Evolutionary conservation across 208 protist species (phyloP).

Genomic region (Trichomonas gallinae): DNA sequence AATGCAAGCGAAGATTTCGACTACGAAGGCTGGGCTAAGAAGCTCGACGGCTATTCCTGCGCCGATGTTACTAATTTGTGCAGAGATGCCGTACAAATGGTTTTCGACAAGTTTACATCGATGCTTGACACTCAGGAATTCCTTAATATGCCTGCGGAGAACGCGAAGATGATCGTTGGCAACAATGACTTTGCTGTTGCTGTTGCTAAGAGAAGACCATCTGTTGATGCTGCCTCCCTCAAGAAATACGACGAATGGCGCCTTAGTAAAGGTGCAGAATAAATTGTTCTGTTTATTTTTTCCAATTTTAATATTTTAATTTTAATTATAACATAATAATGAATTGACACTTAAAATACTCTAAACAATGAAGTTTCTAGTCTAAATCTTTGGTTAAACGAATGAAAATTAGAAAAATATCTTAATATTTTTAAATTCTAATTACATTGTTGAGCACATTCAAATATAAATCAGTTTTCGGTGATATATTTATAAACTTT

Average conservation of each 20-base stretch:
- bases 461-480: too few relatives aligned
- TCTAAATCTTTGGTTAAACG: too few relatives aligned
- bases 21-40: background rate
- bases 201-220: background rate
- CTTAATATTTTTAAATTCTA: too few relatives aligned
- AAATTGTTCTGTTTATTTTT: background rate
- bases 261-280: background rate
- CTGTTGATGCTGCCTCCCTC: background rate
- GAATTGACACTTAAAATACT: too few relatives aligned
- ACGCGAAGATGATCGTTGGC: background rate
- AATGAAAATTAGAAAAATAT: too few relatives aligned
- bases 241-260: slow-evolving; percentile 13
- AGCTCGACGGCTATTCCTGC: slow-evolving; percentile 50
- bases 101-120: background rate
- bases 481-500: too few relatives aligned
- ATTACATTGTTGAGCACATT: too few relatives aligned
- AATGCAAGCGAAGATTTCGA: background rate
- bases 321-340: too few relatives aligned
- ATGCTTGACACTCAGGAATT: background rate
- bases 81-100: slow-evolving; percentile 50
- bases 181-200: background rate
- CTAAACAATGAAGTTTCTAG: too few relatives aligned
- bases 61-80: slow-evolving; percentile 55
- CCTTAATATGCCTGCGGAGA: background rate
- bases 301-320: background rate